These are phyloP conservation scores for Quercus wislizeni DNA, from an alignment of 306 rosid species.

Conservation along the genomic window DNA sequence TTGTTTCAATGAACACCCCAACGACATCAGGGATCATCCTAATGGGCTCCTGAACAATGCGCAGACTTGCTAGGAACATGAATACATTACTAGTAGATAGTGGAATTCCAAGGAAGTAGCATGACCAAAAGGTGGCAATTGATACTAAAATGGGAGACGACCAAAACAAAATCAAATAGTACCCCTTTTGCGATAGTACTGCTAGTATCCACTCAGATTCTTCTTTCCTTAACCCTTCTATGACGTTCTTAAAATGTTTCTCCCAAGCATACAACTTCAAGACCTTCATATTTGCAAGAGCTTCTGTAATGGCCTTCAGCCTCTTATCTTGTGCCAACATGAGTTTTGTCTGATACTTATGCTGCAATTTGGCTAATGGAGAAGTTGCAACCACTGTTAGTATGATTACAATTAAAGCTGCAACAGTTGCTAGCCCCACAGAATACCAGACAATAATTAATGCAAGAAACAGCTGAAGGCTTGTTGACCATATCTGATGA, in stretches of 20 bases:
- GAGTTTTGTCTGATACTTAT: conserved; percentile 69
- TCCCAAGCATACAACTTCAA: conserved; percentile 88
- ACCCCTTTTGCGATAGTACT: too few relatives aligned
- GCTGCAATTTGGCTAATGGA: conserved; percentile 82
- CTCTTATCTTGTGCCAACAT: conserved; percentile 79
- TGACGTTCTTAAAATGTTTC: conserved; percentile 50
- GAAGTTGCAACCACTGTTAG: conserved; percentile 68
- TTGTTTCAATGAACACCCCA: too few relatives aligned
- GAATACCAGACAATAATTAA: conserved; percentile 56
- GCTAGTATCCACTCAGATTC: too few relatives aligned
- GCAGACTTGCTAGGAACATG: too few relatives aligned
- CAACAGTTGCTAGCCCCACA: conserved; percentile 79
- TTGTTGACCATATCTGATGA: conserved; percentile 87
- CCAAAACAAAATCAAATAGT: too few relatives aligned
- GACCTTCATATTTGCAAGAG: conserved; percentile 85
- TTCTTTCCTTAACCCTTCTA: too few relatives aligned
- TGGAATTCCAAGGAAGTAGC: too few relatives aligned
- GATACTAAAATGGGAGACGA: too few relatives aligned
- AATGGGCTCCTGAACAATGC: conserved; percentile 35
- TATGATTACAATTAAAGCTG: conserved; percentile 65
- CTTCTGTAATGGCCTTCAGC: conserved; percentile 60
- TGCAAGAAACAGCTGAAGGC: conserved; percentile 66
- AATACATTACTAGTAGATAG: too few relatives aligned
- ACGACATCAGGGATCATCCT: too few relatives aligned
- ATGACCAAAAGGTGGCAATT: too few relatives aligned